A percentile compares a stretch with the other conserved stretches of the same genome.
Conservation (phyloP, 768 basidiomycete species). For the Megacollybia marginata region DNA sequence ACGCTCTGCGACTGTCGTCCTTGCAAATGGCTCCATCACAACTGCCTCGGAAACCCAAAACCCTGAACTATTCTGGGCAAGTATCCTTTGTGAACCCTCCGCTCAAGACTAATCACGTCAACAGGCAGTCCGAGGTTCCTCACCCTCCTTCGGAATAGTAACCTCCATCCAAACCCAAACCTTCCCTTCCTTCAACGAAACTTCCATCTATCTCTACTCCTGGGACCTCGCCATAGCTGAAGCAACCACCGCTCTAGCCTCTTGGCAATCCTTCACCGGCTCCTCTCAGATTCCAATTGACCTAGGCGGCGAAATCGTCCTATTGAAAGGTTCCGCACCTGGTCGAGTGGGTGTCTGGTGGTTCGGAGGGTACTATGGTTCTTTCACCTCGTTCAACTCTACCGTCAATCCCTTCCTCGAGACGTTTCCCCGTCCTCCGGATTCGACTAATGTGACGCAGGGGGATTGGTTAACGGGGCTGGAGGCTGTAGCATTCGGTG, state of each 20-base stretch:
- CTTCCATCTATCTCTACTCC: background rate
- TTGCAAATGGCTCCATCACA: constrained; percentile 19
- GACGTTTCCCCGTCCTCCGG: constrained; percentile 1
- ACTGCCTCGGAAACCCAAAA: constrained; percentile 11
- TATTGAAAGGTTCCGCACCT: constrained; percentile 1
- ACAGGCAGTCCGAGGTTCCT: constrained; percentile 7
- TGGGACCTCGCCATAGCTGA: constrained; percentile 4
- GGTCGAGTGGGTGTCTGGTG: constrained; percentile 5
- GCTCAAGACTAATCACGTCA: background rate
- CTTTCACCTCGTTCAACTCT: constrained; percentile 3
- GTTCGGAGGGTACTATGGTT: constrained; percentile 7
- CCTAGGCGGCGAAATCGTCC: constrained; percentile 7
- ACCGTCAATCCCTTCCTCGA: constrained; percentile 6
- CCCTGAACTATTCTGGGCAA: constrained; percentile 22
- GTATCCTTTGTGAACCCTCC: background rate
- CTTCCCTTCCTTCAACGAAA: background rate
- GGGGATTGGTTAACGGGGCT: constrained; percentile 5
- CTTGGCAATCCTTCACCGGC: constrained; percentile 6
- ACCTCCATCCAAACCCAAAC: constrained; percentile 5
- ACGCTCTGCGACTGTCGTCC: constrained; percentile 15
- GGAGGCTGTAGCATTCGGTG: background rate
- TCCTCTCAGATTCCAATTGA: constrained; percentile 1
- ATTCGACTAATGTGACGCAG: background rate
- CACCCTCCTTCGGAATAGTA: constrained; percentile 9
- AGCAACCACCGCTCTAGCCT: constrained; percentile 1